These are phyloP conservation scores for Isatis tinctoria DNA, from an alignment of 345 rosid species.

Conservation along the genomic window DNA sequence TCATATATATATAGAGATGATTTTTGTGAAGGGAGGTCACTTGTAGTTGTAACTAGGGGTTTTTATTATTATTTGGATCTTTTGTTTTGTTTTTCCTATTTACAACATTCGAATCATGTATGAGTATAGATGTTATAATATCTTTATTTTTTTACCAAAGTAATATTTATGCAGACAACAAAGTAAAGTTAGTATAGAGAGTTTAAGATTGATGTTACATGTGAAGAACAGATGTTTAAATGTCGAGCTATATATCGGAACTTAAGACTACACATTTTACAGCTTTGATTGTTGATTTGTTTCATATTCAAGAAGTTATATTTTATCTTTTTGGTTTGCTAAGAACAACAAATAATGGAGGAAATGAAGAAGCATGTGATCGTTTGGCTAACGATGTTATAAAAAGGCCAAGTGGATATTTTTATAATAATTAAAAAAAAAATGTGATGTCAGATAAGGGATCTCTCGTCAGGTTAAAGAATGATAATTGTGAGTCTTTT, in stretches of 20 bases:
- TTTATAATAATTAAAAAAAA: not conserved
- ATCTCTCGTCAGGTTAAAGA: slow-evolving; percentile 12
- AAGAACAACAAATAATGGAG: slow-evolving; percentile 5
- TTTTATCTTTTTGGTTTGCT: not conserved
- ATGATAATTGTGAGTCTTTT: not conserved
- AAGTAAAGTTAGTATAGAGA: not conserved
- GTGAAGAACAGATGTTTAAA: not conserved
- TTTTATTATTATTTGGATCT: not conserved
- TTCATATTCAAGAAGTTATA: not conserved
- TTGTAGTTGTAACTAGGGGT: slow-evolving; percentile 18
- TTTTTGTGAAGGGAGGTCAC: slow-evolving; percentile 14
- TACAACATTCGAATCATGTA: not conserved
- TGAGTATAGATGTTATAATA: not conserved
- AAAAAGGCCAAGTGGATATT: slow-evolving; percentile 23
- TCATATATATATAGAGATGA: slow-evolving; percentile 6
- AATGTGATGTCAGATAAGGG: slow-evolving; percentile 23
- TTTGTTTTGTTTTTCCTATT: not conserved
- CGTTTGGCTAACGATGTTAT: slow-evolving; percentile 8
- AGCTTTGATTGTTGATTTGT: not conserved
- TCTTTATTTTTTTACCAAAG: not conserved
- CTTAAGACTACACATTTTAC: not conserved
- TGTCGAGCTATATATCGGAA: not conserved
- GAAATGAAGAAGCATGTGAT: slow-evolving; percentile 21
- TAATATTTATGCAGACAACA: not conserved
- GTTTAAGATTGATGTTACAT: not conserved